Evolutionary conservation across 2,329 filamentous ascomycete genomes (phyloP).

Genomic region (Fusarium cicatricum): DNA sequence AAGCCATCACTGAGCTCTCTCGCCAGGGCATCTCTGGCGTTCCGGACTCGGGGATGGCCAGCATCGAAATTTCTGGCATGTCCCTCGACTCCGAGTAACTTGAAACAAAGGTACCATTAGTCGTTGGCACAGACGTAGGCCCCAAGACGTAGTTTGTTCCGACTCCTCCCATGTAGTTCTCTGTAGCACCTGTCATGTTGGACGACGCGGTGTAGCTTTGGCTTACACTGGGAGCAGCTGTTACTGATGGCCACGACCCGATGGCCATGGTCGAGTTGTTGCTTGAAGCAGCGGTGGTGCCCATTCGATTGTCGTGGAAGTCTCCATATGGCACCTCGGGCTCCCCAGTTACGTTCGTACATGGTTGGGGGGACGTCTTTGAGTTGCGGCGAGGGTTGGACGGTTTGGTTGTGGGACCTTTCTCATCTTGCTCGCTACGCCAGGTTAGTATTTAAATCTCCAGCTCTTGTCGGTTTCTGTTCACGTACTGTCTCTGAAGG

Average conservation of each 20-base stretch:
- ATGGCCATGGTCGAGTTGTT: constrained; percentile 23
- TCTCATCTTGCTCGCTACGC: constrained; percentile 34
- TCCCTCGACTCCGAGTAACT: constrained; percentile 36
- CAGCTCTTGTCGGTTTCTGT: not conserved
- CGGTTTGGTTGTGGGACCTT: constrained; percentile 7
- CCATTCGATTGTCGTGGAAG: constrained; percentile 18
- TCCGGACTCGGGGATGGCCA: constrained; percentile 36
- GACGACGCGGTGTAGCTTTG: constrained; percentile 21
- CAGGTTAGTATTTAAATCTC: constrained; percentile 23
- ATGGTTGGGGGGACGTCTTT: constrained; percentile 27
- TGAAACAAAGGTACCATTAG: constrained; percentile 24
- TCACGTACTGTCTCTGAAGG: constrained; percentile 50
- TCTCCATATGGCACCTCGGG: constrained; percentile 30
- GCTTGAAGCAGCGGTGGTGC: constrained; percentile 14
- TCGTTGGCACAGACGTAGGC: constrained; percentile 23
- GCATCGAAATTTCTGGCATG: constrained; percentile 32
- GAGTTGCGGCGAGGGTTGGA: constrained; percentile 21
- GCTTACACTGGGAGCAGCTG: constrained; percentile 11
- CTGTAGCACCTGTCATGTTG: constrained; percentile 26
- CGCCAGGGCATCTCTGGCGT: constrained; percentile 41
- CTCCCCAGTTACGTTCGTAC: constrained; percentile 19
- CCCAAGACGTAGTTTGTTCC: constrained; percentile 36
- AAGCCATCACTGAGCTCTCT: constrained; percentile 53
- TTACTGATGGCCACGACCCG: constrained; percentile 35
- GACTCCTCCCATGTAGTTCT: constrained; percentile 31